Base-by-base conservation (phyloP, 352 stramenopile species). In the Globisporangium emineosum region DNA sequence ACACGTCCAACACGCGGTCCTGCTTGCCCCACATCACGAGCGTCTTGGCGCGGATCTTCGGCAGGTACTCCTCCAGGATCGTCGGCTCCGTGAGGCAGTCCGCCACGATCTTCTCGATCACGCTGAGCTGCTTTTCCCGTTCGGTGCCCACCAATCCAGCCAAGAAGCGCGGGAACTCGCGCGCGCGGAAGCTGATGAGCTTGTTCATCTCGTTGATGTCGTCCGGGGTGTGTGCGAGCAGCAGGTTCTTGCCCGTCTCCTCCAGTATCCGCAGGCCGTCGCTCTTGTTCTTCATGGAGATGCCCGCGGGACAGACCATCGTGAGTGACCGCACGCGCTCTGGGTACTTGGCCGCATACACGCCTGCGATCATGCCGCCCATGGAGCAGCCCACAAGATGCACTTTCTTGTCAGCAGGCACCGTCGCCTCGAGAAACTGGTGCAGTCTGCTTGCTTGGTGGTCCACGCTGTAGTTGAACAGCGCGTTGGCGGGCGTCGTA, bases 351-450 rank as follows among this genome's bases (percentile, higher is more conserved):
- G 81, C 80, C 6, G 84, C 73, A 62, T 89, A 93, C 21, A 86
- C 73, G 19, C 84, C 84, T 1, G 79, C 79, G 45, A 93, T 72
- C 80, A 93, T 88, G 15, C 79, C 84, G 55, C 84, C 84, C 84
- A 93, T 91, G 40, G 79, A 90, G 65, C 80, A 90, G 9, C 84
- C 84, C 15, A 91, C 69, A 8, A 93, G 56, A 51, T 93, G 84
- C n/a, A 93, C 71, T 61, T 86, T 87, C 57, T 78, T 77, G 54
- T 80, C 69, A 13, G 69, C 32, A 2, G 71, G 64, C 27, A 93
- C 65, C n/a, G 81, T 76, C 23, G 70, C 72, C 30, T 86, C 64
- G 10, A 93, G 63, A 49, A 93, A 91, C 29, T 72, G 57, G 60
- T 90, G 72, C 53, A 93, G 69, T 7, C 82, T 69, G 13, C 70